Percentiles rank a stretch among this genome's conserved stretches.
phyloP scores from a whole-genome alignment of 2,329 filamentous ascomycete genomes.

The Pseudogymnoascus sp. region DNA sequence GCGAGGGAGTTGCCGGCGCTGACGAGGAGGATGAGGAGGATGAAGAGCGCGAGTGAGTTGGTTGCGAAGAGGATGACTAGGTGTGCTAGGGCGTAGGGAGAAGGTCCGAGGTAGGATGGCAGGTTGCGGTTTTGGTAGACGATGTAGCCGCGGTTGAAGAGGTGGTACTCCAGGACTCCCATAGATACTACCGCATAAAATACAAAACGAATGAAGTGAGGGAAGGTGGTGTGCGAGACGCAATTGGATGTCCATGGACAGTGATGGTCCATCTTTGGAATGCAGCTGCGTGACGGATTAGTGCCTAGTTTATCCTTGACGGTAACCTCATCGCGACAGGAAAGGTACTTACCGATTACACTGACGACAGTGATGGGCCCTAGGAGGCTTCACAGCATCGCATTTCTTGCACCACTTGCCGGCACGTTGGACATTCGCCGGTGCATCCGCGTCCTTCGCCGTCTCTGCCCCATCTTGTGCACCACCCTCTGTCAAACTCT shows the following conservation, averaged over 20 bases:
- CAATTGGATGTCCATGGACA: constrained; percentile 82
- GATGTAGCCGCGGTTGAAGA: constrained; percentile 50
- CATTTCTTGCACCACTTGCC: constrained; percentile 70
- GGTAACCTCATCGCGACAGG: neutral
- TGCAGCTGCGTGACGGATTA: constrained; percentile 42
- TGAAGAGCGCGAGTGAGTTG: constrained; percentile 53
- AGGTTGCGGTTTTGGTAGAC: constrained; percentile 61
- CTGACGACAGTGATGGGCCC: constrained; percentile 74
- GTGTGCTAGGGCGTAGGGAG: constrained; percentile 48
- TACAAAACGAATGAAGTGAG: constrained; percentile 75
- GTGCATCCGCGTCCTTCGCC: constrained; percentile 25
- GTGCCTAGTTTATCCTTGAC: neutral
- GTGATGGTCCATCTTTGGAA: constrained; percentile 80
- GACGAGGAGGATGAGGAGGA: constrained; percentile 57
- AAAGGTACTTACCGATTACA: constrained; percentile 50
- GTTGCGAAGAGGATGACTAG: constrained; percentile 54
- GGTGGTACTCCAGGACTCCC: constrained; percentile 52
- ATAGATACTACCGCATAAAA: constrained; percentile 55
- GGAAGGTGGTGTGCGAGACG: constrained; percentile 73
- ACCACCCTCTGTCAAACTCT: constrained; percentile 23
- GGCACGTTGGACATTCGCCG: constrained; percentile 19
- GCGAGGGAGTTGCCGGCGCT: constrained; percentile 54
- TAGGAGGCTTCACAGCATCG: constrained; percentile 62
- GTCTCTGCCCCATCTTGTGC: constrained; percentile 18
- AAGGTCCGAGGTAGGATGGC: constrained; percentile 69